Base-by-base conservation (phyloP, 1,139 yeast species). In the Pichiaceae sp. region DNA sequence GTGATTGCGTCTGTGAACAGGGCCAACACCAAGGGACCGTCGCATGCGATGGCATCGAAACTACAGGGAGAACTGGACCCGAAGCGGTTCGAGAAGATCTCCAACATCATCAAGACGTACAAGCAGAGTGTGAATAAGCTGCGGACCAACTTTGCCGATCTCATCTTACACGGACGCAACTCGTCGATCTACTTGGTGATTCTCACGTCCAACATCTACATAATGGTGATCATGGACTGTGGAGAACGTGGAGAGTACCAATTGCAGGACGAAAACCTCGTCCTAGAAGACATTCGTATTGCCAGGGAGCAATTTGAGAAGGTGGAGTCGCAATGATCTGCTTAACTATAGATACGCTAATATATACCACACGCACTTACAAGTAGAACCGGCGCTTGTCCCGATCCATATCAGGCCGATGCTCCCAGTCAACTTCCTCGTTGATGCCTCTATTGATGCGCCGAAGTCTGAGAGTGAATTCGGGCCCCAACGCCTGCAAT, bases 371-470 rank as follows among this genome's bases (percentile, higher is more conserved):
- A 25, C 16, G 16, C 8, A 14, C 28, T 62, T 66, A 89, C 49
- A 89, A 65, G 57, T 86, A 82, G 57, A 91, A 91, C 73, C 85
- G 86, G 63, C 78, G 78, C 77, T 87, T 91, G 57, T 91, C 96
- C 54, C 82, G 79, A 60, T 91, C 97, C 96, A 91, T 89, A 48
- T 84, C 95, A 12, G 96, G 81, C 49, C 85, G 76, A 63, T 87
- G 95, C 61, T 91, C 96, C 96, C 97, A 91, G 53, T 86, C 95
- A 23, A 85, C 70, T 51, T 91, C 97, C 46, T 86, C 95, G 54
- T 79, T 78, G 51, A 91, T 72, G 33, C 97, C 98, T 64, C 78
- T 81, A 59, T 89, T 97, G 43, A 93, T 67, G 54, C 97, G 71
- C 57, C 96, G 73, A 47, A 93, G 66, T 55, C 83, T 81, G 55